Base-by-base conservation (phyloP, 176 grass and related monocot genomes). In the Cymbopogon citratus region DNA sequence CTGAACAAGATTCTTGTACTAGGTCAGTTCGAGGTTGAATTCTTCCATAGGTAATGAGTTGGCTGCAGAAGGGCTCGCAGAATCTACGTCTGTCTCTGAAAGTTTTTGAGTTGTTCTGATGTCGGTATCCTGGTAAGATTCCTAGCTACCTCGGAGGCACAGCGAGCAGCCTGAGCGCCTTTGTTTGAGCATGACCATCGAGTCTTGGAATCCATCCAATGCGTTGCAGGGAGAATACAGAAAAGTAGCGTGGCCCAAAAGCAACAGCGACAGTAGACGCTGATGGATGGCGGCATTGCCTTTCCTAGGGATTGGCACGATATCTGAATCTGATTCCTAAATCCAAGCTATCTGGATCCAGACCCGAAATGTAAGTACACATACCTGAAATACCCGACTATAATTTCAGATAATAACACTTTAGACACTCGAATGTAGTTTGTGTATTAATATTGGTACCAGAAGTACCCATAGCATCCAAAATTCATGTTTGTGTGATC, bases 41-140 rank as follows among this genome's bases (percentile, higher is more conserved):
- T 73, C 70, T 29, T 79, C 0, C 4, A 6, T 0, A 31, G 67
- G 84, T 56, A 80, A 85, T 80, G 84, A 73, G 57, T 73, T 61
- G 31, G 34, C 2, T 27, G 61, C 33, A 28, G 71, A 65, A 83
- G 52, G 48, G 3, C 13, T 46, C 25, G 10, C 27, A 72, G 66
- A 78, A 72, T 51, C 41, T 28, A 21, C 44, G 3, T 29, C 21
- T 10, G 26, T 40, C 10, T 24, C 39, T 27, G 31, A 40, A 43
- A 65, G 43, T 33, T 33, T 80, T 74, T 38, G 69, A 56, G 76
- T 54, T 63, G 84, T 73, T 86, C 43, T 12, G 57, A 66, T 54
- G 84, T 86, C 43, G 57, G 59, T 29, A 74, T 66, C 57, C 62
- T 18, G n/a, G 24, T 73, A 80, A 57, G 75, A 12, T 39, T 79